These are phyloP conservation scores for Trichoderma cornu-damae DNA, from an alignment of 2,329 filamentous ascomycete genomes.

Conservation along the genomic window DNA sequence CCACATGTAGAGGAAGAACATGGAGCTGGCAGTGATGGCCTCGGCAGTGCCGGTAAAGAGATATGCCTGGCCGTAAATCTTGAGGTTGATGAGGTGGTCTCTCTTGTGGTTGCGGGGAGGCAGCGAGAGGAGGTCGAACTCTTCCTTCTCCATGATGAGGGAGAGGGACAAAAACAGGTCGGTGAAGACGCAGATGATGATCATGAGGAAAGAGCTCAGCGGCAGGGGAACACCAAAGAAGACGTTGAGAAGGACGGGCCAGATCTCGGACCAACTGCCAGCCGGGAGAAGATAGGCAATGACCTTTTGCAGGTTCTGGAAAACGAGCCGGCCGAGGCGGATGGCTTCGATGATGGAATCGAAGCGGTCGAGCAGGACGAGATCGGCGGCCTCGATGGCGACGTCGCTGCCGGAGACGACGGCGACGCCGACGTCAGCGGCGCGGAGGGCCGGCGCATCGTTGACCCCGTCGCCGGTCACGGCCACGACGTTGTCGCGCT, in stretches of 20 bases:
- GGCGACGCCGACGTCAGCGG: constrained; percentile 64
- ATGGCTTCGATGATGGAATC: constrained; percentile 66
- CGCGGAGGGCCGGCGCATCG: constrained; percentile 60
- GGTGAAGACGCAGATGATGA: constrained; percentile 53
- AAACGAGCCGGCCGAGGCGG: constrained; percentile 37
- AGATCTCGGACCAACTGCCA: constrained; percentile 52
- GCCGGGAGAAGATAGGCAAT: constrained; percentile 46
- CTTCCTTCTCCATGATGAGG: constrained; percentile 52
- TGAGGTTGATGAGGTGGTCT: constrained; percentile 48
- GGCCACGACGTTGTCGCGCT: constrained; percentile 54
- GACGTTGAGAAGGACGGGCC: constrained; percentile 52
- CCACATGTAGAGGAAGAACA: constrained; percentile 53
- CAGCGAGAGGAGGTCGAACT: constrained; percentile 48
- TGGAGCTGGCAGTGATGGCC: constrained; percentile 44
- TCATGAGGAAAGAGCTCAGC: constrained; percentile 51
- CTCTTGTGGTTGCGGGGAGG: constrained; percentile 46
- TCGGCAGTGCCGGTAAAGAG: constrained; percentile 50
- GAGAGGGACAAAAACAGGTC: constrained; percentile 48
- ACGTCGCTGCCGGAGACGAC: constrained; percentile 61
- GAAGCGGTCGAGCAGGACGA: constrained; percentile 66
- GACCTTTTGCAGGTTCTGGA: constrained; percentile 40
- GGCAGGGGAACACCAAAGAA: constrained; percentile 51
- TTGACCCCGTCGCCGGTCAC: constrained; percentile 73
- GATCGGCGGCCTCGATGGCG: constrained; percentile 59
- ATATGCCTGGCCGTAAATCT: constrained; percentile 49